These are phyloP conservation scores for Monilinia aucupariae DNA, from an alignment of 2,329 filamentous ascomycete genomes.

Conservation along the genomic window DNA sequence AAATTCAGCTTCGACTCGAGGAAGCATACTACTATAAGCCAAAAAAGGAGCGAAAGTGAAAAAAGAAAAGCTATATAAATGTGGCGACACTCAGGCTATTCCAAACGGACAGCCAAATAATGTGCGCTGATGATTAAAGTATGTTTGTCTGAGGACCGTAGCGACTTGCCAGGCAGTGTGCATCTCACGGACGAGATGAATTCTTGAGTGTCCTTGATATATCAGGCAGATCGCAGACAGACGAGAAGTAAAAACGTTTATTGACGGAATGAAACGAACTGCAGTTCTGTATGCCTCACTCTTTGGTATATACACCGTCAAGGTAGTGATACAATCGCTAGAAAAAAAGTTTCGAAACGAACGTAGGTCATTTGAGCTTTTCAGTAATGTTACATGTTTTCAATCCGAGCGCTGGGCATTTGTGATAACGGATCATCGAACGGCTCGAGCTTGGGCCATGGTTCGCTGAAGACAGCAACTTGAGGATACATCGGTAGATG, in stretches of 20 bases:
- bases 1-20: background rate
- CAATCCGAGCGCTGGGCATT: slow-evolving; percentile 54
- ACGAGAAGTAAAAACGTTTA: slow-evolving; percentile 12
- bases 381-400: slow-evolving; percentile 43
- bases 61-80: background rate
- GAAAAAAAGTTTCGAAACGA: slow-evolving; percentile 19
- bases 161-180: background rate
- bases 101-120: background rate
- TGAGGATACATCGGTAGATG: slow-evolving; percentile 49
- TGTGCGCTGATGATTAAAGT: background rate
- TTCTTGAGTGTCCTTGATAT: background rate
- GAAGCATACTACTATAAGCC: background rate
- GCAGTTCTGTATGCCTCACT: slow-evolving; percentile 29
- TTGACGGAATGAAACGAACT: slow-evolving; percentile 17
- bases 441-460: slow-evolving; percentile 52
- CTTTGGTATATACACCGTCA: slow-evolving; percentile 27
- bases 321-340: slow-evolving; percentile 27
- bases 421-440: slow-evolving; percentile 54
- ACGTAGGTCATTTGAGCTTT: background rate
- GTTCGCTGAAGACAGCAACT: slow-evolving; percentile 46
- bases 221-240: background rate
- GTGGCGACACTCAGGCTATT: background rate
- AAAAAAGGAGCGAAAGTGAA: background rate
- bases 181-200: background rate
- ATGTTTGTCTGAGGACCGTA: background rate